Evolutionary conservation across 73 alveolate species (phyloP).

Genomic region (Blepharisma stoltei): DNA sequence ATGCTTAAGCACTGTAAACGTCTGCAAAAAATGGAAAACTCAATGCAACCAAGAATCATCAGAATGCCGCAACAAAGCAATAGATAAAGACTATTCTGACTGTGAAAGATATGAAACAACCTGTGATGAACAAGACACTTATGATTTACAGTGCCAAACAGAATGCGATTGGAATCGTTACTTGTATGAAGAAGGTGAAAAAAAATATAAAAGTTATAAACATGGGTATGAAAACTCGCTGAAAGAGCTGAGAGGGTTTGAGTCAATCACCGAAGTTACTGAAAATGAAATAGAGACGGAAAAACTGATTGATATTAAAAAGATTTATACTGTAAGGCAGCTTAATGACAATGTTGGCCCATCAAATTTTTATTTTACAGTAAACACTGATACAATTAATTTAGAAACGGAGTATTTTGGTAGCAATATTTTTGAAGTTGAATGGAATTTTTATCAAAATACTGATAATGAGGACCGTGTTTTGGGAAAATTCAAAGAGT

Average conservation of each 20-base stretch:
- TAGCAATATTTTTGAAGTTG: not conserved
- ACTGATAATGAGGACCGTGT: not conserved
- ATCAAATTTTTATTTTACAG: not conserved
- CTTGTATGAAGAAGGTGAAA: not conserved
- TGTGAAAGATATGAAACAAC: not conserved
- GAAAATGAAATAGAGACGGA: not conserved
- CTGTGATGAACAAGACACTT: not conserved
- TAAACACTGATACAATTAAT: not conserved
- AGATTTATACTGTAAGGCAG: not conserved
- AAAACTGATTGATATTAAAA: not conserved
- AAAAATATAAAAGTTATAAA: not conserved
- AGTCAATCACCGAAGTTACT: not conserved
- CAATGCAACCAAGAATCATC: not conserved
- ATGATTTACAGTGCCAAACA: not conserved
- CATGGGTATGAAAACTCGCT: not conserved
- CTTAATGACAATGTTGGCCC: slow-evolving; percentile 23
- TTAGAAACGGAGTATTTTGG: not conserved
- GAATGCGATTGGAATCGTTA: not conserved
- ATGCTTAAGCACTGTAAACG: not conserved
- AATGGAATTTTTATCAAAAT: slow-evolving; percentile 12
- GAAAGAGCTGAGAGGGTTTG: not conserved
- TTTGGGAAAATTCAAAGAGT: not conserved
- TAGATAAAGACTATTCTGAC: not conserved
- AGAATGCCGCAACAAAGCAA: not conserved
- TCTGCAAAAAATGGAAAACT: slow-evolving; percentile 22